Evolutionary conservation across 768 basidiomycete species (phyloP).

Genomic region (Rhodotorula babjevae): DNA sequence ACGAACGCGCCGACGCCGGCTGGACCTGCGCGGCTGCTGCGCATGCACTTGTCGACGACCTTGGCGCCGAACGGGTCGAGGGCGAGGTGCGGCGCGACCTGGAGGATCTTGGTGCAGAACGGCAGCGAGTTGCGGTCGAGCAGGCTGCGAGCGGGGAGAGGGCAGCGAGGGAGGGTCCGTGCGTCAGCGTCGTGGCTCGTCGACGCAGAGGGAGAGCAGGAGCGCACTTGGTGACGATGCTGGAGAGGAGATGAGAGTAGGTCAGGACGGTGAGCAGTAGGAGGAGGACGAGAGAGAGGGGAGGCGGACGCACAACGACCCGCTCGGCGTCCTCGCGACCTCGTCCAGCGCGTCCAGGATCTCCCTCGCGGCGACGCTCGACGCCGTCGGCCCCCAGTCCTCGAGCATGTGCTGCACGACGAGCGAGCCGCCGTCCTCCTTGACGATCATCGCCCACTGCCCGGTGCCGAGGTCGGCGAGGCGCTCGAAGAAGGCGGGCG

Average conservation of each 20-base stretch:
- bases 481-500: slow-evolving; percentile 18
- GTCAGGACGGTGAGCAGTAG: not conserved
- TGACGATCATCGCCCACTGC: slow-evolving; percentile 9
- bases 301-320: slow-evolving; percentile 19
- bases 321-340: slow-evolving; percentile 18
- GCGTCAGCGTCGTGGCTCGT: not conserved
- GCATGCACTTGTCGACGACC: slow-evolving; percentile 18
- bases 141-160: slow-evolving; percentile 3
- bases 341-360: not conserved
- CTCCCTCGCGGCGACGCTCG: slow-evolving; percentile 23
- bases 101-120: slow-evolving; percentile 17
- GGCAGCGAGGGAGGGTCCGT: not conserved
- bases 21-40: not conserved
- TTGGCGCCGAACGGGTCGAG: slow-evolving; percentile 27
- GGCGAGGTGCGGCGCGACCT: slow-evolving; percentile 3
- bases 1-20: not conserved
- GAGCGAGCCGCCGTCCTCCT: slow-evolving; percentile 27
- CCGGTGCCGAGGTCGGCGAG: slow-evolving; percentile 19
- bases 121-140: slow-evolving; percentile 24
- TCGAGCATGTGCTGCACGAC: slow-evolving; percentile 36
- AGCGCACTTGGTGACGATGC: slow-evolving; percentile 6
- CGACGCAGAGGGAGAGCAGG: too few relatives aligned
- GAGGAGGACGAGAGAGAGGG: too few relatives aligned
- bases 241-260: not conserved
- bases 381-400: slow-evolving; percentile 20